These are phyloP conservation scores for Cystofilobasidium ferigula DNA, from an alignment of 768 basidiomycete species.

Conservation along the genomic window DNA sequence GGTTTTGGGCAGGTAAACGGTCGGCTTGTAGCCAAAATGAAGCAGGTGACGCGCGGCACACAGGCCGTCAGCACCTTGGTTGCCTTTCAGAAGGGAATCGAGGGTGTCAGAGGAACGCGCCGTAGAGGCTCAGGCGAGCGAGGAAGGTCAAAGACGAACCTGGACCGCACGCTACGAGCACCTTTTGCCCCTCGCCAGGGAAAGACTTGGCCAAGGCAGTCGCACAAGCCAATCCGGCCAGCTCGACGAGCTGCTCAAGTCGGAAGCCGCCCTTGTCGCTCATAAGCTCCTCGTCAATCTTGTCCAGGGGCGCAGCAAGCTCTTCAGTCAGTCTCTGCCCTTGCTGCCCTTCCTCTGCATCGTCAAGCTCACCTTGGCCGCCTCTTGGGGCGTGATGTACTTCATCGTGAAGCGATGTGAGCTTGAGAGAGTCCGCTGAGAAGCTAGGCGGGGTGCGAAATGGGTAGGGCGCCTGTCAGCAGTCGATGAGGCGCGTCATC, in stretches of 20 bases:
- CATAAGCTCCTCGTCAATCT: constrained; percentile 3
- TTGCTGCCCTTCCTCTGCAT: too few species aligned
- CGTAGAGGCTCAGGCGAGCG: constrained; percentile 36
- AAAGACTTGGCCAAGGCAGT: constrained; percentile 74
- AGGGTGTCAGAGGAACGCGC: neutral
- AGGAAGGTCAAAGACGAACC: constrained; percentile 58
- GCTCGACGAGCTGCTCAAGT: constrained; percentile 69
- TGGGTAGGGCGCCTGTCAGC: too few species aligned
- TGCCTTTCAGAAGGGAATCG: constrained; percentile 3
- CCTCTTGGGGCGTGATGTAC: neutral
- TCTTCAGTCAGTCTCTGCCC: neutral
- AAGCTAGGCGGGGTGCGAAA: too few species aligned
- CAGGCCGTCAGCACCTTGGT: constrained; percentile 74
- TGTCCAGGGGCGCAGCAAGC: neutral
- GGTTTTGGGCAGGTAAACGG: constrained; percentile 85
- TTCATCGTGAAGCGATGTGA: neutral
- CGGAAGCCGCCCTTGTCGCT: constrained; percentile 9
- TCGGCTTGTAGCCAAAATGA: constrained; percentile 83
- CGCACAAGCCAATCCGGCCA: constrained; percentile 88
- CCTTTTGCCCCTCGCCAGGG: constrained; percentile 54
- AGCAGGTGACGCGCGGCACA: constrained; percentile 91
- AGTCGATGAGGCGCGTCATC: too few species aligned
- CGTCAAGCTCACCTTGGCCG: neutral
- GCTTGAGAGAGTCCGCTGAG: too few species aligned
- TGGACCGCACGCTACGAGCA: constrained; percentile 92